Base-by-base conservation (phyloP, 495 filamentous ascomycete genomes). In the Entonaema liquescens region DNA sequence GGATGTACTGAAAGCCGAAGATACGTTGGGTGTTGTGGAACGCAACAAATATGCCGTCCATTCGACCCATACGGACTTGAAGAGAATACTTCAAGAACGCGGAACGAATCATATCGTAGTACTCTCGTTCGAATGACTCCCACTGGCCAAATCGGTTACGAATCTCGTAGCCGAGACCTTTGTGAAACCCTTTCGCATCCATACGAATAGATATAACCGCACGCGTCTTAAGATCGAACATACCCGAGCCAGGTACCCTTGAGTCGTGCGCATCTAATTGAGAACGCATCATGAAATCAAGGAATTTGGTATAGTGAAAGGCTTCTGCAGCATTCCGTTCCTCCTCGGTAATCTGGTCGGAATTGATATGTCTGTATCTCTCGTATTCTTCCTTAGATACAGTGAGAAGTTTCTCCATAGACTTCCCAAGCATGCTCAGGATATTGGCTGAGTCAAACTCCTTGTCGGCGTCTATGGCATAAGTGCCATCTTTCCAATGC, bases 41-140 rank as follows among this genome's bases (percentile, higher is more conserved):
- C 12, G 96, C 96, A n/a, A 98, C 92, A 72, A 98, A 98, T 55
- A 98, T 98, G 56, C 95, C 95, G 70, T 98, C 94, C 95, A 99
- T 99, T 21, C 96, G 89, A 28, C 95, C 95, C 85, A 98, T 93
- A 23, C 95, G 89, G 35, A 94, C 95, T 78, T 99, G 95, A 25
- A 99, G 84, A 5, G 94, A 97, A 77, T 99, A 99, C 74, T 98
- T 98, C 62, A 99, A 82, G 82, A 99, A 97, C 6, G 95, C 95
- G 2, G 93, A 86, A 33, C 95, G 87, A 62, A 97, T 95, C 95
- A 98, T 97, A 76, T 99, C 95, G 75, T 89, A 96, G 79, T 93
- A 97, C 76, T 99, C 96, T 49, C 95, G 89, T 75, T 99, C 95
- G 78, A 89, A 99, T 0, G 93, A 97, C 76, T 97, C 92, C 81